Conservation (phyloP, 805 yeast genomes). For the Candida qinlingensis region DNA sequence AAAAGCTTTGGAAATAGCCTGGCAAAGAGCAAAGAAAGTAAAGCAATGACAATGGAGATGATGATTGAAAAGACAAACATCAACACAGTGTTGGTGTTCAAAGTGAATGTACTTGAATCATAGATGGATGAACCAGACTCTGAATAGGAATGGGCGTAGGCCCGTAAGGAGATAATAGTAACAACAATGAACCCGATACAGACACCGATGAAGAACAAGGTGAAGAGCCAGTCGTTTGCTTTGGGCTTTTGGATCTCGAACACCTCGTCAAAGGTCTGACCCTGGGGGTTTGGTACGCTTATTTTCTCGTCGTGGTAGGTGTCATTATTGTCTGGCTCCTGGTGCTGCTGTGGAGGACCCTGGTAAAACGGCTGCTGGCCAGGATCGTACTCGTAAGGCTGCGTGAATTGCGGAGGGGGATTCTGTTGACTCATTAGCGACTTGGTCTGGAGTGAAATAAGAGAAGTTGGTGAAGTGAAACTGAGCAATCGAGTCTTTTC, state of each 20-base stretch:
- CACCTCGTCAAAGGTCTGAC: constrained; percentile 54
- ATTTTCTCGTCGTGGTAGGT: constrained; percentile 23
- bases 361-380: constrained; percentile 1
- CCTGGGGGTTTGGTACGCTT: constrained; percentile 34
- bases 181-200: constrained; percentile 65
- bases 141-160: constrained; percentile 51
- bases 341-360: constrained; percentile 1
- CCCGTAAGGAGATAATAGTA: constrained; percentile 62
- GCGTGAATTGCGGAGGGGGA: constrained; percentile 16
- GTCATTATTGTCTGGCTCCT: constrained; percentile 8
- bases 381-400: constrained; percentile 17
- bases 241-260: constrained; percentile 62
- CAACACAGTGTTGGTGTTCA: constrained; percentile 71
- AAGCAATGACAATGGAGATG: constrained; percentile 53
- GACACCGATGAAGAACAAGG: constrained; percentile 44
- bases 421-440: constrained; percentile 2
- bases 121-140: constrained; percentile 63
- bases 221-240: constrained; percentile 69
- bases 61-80: constrained; percentile 62
- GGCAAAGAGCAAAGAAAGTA: constrained; percentile 53
- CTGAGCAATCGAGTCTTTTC: no score
- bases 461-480: no score
- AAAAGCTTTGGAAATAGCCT: constrained; percentile 60
- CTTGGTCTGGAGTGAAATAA: neutral
- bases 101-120: constrained; percentile 45